These are phyloP conservation scores for Cardamine resedifolia DNA, from an alignment of 345 rosid genomes.

Conservation along the genomic window DNA sequence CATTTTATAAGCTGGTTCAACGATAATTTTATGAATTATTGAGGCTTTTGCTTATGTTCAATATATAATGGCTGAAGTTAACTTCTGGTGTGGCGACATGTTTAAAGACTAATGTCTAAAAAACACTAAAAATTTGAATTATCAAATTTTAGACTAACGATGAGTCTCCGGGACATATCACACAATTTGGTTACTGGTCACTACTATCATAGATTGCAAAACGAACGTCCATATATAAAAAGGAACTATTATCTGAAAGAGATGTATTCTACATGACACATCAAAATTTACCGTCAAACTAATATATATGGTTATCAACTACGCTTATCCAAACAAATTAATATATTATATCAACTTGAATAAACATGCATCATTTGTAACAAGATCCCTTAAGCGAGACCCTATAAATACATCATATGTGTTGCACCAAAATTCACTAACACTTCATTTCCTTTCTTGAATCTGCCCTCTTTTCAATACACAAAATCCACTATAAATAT, in stretches of 20 bases:
- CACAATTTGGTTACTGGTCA: background rate
- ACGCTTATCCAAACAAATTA: background rate
- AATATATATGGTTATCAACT: background rate
- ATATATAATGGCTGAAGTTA: background rate
- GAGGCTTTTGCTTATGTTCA: background rate
- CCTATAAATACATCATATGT: constrained; percentile 40
- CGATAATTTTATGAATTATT: too few species aligned
- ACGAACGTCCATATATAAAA: background rate
- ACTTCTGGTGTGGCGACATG: background rate
- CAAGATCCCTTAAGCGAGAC: constrained; percentile 10
- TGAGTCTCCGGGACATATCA: background rate
- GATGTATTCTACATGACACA: background rate
- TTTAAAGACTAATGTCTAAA: background rate
- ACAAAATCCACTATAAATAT: constrained; percentile 12
- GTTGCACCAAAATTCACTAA: constrained; percentile 28
- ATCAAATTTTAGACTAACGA: background rate
- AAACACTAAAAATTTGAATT: too few species aligned
- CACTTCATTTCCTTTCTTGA: constrained; percentile 26
- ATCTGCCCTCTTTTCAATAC: constrained; percentile 30
- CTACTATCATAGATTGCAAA: background rate
- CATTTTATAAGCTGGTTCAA: background rate
- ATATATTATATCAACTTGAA: constrained; percentile 27
- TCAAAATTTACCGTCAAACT: background rate
- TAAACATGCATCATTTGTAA: constrained; percentile 21
- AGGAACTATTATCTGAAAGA: background rate